Evolutionary conservation across 768 basidiomycete genomes (phyloP), one percentile per base, ranked within the genome.

Genomic region (Sporobolomyces phaffii): DNA sequence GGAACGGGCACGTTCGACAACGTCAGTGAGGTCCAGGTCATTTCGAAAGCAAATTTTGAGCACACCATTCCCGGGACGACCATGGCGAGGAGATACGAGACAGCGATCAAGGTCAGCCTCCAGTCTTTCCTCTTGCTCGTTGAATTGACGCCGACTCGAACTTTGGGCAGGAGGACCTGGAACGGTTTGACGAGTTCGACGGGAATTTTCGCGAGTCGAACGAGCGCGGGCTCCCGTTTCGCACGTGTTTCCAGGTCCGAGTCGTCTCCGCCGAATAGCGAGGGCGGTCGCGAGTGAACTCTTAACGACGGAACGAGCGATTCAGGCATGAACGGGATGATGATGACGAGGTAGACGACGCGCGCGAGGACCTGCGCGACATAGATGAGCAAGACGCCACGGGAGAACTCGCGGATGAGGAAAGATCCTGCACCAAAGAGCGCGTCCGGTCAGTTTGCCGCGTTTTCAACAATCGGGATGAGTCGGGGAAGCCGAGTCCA

Each of bases 321-420:
- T 41, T 68, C 66, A 31, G 60, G 66, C 54, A 68, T 52, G 60
- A 62, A 24, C 5, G 56, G 56, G 20, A 57, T 13, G 26, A 58
- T 7, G 28, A 43, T 1, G 8, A 7, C 26, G 28, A 68, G 49
- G 29, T 51, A 52, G 33, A 33, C 29, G 14, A 47, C 4, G 3
- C 56, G 48, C 15, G 4, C 10, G 56, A 59, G 5, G 17, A 52
- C 8, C 15, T 40, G 49, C 22, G n/a, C 33, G 40, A 24, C 6
- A 33, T 62, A 62, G 5, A 61, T 61, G 0, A 44, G 24, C 5
- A n/a, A 7, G 1, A 58, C 40, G 13, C 56, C 64, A 8, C 22
- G n/a, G 6, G 24, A 11, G 7, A 41, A 38, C 6, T 47, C 18
- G 26, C 34, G 47, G 3, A 68, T 9, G 29, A 68, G 52, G 22